Evolutionary conservation across 2,329 filamentous ascomycete genomes (phyloP).

Genomic region (Cadophora sp.): DNA sequence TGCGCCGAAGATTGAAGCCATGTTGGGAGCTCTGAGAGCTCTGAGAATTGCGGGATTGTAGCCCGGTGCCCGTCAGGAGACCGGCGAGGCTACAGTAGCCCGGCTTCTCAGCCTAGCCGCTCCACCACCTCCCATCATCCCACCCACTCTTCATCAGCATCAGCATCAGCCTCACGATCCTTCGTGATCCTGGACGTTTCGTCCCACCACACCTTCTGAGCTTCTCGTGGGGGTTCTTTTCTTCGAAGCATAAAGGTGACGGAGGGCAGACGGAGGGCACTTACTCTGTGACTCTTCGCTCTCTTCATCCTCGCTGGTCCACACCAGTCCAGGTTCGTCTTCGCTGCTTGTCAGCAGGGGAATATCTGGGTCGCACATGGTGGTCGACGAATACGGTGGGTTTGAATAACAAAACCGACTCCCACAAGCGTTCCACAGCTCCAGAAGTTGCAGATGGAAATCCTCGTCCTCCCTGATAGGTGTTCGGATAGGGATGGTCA

Average conservation of each 20-base stretch:
- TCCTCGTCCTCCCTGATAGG: conserved; percentile 11
- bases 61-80: neutral
- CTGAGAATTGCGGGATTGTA: neutral
- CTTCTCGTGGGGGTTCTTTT: neutral
- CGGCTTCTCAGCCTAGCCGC: neutral
- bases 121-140: neutral
- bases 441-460: conserved; percentile 22
- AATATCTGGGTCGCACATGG: conserved; percentile 26
- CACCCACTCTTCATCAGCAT: neutral
- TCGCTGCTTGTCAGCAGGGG: conserved; percentile 21
- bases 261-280: too few species aligned
- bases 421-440: conserved; percentile 33
- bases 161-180: conserved; percentile 14
- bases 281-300: conserved; percentile 18
- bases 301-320: conserved; percentile 21
- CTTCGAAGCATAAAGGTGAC: neutral
- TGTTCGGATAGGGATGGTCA: conserved; percentile 5
- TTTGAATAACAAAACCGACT: conserved; percentile 15
- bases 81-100: conserved; percentile 5
- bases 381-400: neutral
- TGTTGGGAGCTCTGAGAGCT: conserved; percentile 19
- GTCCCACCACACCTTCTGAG: neutral
- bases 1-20: conserved; percentile 39
- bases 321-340: conserved; percentile 9
- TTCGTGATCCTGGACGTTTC: neutral